Base-by-base conservation (phyloP, 768 basidiomycete species). In the Galerina sulciceps region DNA sequence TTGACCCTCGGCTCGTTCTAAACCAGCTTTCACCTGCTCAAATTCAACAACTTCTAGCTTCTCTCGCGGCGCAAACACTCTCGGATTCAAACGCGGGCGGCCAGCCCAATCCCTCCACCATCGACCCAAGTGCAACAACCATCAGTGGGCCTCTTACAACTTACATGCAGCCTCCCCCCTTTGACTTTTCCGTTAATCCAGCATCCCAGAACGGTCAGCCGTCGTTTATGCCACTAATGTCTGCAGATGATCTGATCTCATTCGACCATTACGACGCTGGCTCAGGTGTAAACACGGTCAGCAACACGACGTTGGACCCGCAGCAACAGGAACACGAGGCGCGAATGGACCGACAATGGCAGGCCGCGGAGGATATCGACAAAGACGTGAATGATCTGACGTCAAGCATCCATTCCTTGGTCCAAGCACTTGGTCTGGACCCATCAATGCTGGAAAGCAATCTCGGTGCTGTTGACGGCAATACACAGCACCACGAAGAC, bases 361-460 rank as follows among this genome's bases (percentile, higher is more conserved):
- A 78, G 46, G 80, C 77, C 35, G 78, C 90, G 0, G 69, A 79
- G 23, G 88, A 89, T 60, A 87, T 94, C 44, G 85, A 87, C 58
- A 80, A 81, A 45, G 89, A 91, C 55, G 90, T 94, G 23, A 86
- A 88, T 61, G 83, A 84, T 37, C 73, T 94, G 53, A 85, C 89
- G 60, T 76, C 74, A 11, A 86, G 84, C 58, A 86, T 96, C 42
- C 83, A 91, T 58, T 82, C 83, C 6, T 77, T 95, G 59, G 89
- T 94, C 31, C 80, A 89, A 61, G 82, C 82, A 47, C 80, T 93
- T 45, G 90, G 89, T 6, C 70, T 90, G 47, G 88, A 92, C 67
- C 77, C 86, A 17, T 58, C 47, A 10, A 36, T 74, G 10, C 62
- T 81, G 37, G 66, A 69, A 4, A 61, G 50, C 8, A 54, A 35